phyloP scores from a whole-genome alignment of 2,329 filamentous ascomycete genomes.

The Pseudogymnoascus sp. region DNA sequence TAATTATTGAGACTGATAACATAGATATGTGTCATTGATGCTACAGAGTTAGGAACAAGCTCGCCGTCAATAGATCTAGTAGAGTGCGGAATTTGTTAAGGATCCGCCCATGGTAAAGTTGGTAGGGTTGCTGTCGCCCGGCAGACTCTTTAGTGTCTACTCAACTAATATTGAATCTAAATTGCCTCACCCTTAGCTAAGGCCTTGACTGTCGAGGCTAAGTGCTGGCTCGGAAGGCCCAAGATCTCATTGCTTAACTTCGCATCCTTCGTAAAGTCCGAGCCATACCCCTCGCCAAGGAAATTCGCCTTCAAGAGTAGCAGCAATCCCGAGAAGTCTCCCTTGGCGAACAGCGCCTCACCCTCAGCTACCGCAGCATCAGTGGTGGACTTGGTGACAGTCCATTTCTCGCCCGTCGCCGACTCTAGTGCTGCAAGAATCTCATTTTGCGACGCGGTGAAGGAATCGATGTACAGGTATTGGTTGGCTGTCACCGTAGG shows the following conservation, averaged over 20 bases:
- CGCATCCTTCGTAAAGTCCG: slow-evolving; percentile 10
- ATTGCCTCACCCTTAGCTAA: background rate
- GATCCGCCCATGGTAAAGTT: slow-evolving; percentile 79
- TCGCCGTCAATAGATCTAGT: slow-evolving; percentile 76
- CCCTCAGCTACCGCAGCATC: slow-evolving; percentile 13
- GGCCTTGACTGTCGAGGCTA: slow-evolving; percentile 9
- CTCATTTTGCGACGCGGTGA: slow-evolving; percentile 26
- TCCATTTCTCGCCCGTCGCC: slow-evolving; percentile 25
- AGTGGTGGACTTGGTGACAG: slow-evolving; percentile 7
- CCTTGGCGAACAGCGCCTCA: slow-evolving; percentile 15
- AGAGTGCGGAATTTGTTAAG: slow-evolving; percentile 94
- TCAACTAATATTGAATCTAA: background rate
- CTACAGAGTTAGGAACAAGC: slow-evolving; percentile 68
- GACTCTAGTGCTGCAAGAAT: slow-evolving; percentile 24
- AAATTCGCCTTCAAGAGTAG: slow-evolving; percentile 10
- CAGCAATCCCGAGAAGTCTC: slow-evolving; percentile 13
- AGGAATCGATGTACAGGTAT: slow-evolving; percentile 27
- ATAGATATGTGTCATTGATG: too few species aligned
- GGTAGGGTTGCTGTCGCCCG: slow-evolving; percentile 80
- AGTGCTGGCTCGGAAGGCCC: slow-evolving; percentile 11
- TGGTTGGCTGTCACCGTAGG: slow-evolving; percentile 28
- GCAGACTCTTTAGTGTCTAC: slow-evolving; percentile 54
- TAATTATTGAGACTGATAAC: too few species aligned
- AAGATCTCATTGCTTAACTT: slow-evolving; percentile 13
- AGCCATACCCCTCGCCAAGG: slow-evolving; percentile 13